Percentiles rank a stretch among this genome's conserved stretches.
Conservation (phyloP, 495 filamentous ascomycete genomes). For the Melanomma pulvis-pyrius region DNA sequence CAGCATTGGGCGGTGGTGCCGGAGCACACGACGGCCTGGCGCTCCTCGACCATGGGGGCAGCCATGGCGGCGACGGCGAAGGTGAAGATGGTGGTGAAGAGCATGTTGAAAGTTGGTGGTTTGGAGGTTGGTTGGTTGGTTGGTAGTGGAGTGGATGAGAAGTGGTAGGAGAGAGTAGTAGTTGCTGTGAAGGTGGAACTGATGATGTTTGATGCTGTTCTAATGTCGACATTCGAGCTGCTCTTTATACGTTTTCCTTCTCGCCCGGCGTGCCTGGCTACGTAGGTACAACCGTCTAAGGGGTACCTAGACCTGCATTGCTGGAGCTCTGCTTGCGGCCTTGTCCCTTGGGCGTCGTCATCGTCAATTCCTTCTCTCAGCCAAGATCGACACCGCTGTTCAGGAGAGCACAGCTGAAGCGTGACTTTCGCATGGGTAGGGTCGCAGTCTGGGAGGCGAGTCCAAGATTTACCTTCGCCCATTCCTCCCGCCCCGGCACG, state of each 20-base stretch:
- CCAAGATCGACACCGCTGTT: constrained; percentile 16
- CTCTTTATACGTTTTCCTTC: constrained; percentile 34
- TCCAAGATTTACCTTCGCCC: constrained; percentile 11
- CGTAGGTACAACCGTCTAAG: constrained; percentile 1
- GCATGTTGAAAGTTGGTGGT: constrained; percentile 45
- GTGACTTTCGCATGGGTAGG: not conserved
- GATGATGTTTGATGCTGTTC: constrained; percentile 25
- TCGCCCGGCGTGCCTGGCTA: not conserved
- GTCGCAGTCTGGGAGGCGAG: constrained; percentile 2
- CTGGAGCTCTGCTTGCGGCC: not conserved
- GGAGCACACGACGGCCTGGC: constrained; percentile 37
- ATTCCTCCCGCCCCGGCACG: not conserved
- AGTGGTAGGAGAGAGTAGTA: not conserved
- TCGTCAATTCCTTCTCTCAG: constrained; percentile 3
- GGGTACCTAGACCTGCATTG: not conserved
- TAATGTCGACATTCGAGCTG: not conserved
- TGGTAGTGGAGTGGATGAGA: constrained; percentile 16
- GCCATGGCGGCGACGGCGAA: constrained; percentile 45
- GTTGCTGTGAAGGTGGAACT: constrained; percentile 34
- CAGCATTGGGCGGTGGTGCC: constrained; percentile 47
- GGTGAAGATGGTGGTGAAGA: constrained; percentile 50
- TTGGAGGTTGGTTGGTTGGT: constrained; percentile 5
- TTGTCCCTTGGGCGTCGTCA: constrained; percentile 23
- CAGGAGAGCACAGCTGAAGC: not conserved
- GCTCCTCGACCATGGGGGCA: constrained; percentile 33